Evolutionary conservation across 208 protist species (phyloP).

Genomic region (Acanthamoeba culbertsoni): DNA sequence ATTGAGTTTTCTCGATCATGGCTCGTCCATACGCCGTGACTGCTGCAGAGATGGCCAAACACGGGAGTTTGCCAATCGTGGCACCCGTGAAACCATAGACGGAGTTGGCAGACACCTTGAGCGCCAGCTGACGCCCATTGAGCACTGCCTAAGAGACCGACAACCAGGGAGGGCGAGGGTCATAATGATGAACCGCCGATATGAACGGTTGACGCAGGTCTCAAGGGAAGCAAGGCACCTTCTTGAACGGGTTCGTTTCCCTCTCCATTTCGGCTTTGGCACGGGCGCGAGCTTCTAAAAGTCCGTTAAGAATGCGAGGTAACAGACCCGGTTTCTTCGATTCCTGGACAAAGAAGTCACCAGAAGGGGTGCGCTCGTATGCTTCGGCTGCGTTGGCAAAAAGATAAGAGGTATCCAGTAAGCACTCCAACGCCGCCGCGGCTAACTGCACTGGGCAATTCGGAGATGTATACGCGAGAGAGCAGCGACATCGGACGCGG

Average conservation of each 20-base stretch:
- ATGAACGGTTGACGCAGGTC: background rate
- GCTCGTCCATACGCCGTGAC: slow-evolving; percentile 95
- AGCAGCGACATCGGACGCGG: background rate
- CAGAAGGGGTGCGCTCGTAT: background rate
- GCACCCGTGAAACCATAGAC: slow-evolving; percentile 99
- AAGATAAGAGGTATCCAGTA: background rate
- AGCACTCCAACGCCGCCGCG: background rate
- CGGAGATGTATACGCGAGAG: background rate
- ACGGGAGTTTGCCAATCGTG: slow-evolving; percentile 98
- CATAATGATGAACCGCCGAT: background rate
- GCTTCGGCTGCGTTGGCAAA: background rate
- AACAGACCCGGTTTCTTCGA: slow-evolving; percentile 83
- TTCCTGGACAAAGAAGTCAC: slow-evolving; percentile 47
- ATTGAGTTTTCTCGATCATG: slow-evolving; percentile 97
- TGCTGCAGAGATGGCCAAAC: slow-evolving; percentile 91
- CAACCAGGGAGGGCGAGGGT: background rate
- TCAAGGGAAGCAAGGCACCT: background rate
- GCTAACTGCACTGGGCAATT: background rate
- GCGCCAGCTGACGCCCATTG: slow-evolving; percentile 96
- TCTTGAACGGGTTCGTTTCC: slow-evolving; percentile 86
- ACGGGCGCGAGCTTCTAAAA: slow-evolving; percentile 89
- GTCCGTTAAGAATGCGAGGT: slow-evolving; percentile 89
- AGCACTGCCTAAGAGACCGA: slow-evolving; percentile 83
- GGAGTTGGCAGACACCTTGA: slow-evolving; percentile 98
- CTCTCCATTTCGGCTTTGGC: slow-evolving; percentile 88